Evolutionary conservation across 441 rosid genomes (phyloP).

Genomic region (Pelargonium cotyledonis): DNA sequence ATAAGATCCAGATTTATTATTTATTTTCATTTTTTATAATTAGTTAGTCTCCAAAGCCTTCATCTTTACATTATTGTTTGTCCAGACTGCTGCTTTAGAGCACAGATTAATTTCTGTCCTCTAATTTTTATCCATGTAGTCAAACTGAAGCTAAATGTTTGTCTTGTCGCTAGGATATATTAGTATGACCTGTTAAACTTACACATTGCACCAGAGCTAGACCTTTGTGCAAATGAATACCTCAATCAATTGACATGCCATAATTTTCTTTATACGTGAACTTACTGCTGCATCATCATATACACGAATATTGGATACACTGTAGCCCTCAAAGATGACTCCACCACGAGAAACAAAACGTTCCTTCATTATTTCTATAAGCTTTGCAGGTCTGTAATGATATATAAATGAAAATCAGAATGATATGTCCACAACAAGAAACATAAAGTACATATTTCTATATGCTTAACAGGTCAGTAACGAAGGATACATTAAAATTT

Average conservation of each 20-base stretch:
- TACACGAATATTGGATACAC: conserved; percentile 51
- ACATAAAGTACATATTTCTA: not conserved
- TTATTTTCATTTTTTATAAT: not conserved
- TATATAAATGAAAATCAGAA: conserved; percentile 8
- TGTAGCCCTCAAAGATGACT: conserved; percentile 71
- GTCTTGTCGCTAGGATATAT: not conserved
- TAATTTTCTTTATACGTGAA: conserved; percentile 18
- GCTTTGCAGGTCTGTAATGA: conserved; percentile 74
- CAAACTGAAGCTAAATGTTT: not conserved
- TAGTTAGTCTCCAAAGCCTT: not conserved
- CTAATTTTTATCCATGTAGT: not conserved
- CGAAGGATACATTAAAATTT: not conserved
- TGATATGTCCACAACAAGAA: not conserved
- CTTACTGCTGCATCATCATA: conserved; percentile 66
- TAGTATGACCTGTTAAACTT: conserved; percentile 7
- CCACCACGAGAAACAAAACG: conserved; percentile 79
- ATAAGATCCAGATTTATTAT: not conserved
- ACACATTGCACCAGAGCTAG: conserved; percentile 1
- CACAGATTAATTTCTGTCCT: not conserved
- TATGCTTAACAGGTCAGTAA: not conserved
- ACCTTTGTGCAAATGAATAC: conserved; percentile 4
- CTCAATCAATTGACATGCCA: not conserved
- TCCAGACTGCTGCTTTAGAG: not conserved
- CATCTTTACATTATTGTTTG: not conserved
- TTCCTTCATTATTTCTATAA: conserved; percentile 65